Evolutionary conservation across 225 moss, liverwort and hornwort species (phyloP).

Genomic region (Climacium dendroides): DNA sequence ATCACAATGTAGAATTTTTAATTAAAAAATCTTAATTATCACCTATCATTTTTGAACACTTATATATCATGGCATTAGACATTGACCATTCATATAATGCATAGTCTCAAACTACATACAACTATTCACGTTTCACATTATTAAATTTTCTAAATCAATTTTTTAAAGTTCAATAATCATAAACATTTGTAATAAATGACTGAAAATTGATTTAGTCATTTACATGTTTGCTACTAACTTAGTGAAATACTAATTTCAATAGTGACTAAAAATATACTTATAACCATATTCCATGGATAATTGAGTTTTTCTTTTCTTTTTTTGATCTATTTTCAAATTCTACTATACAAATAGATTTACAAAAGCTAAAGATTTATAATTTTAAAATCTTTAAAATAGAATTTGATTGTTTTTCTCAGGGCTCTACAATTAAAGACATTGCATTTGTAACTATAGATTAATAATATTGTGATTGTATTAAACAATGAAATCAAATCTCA

Average conservation of each 20-base stretch:
- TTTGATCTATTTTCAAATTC: background rate
- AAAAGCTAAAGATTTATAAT: background rate
- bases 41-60: background rate
- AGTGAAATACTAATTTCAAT: background rate
- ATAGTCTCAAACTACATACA: background rate
- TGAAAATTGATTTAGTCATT: background rate
- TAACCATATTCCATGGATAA: background rate
- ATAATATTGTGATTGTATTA: background rate
- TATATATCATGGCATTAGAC: background rate
- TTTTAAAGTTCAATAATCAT: too few relatives aligned
- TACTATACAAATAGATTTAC: background rate
- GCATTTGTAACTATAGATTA: background rate
- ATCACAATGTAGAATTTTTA: background rate
- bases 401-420: background rate
- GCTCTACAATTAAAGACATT: background rate
- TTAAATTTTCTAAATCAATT: too few relatives aligned
- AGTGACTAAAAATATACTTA: background rate
- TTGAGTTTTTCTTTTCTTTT: background rate
- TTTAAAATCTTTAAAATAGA: too few relatives aligned
- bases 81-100: background rate
- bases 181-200: too few relatives aligned
- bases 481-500: background rate
- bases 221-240: background rate
- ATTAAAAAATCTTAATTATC: fast-evolving
- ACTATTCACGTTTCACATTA: background rate